phyloP scores from a whole-genome alignment of 2,329 filamentous ascomycete genomes.

The Diplodia seriata region DNA sequence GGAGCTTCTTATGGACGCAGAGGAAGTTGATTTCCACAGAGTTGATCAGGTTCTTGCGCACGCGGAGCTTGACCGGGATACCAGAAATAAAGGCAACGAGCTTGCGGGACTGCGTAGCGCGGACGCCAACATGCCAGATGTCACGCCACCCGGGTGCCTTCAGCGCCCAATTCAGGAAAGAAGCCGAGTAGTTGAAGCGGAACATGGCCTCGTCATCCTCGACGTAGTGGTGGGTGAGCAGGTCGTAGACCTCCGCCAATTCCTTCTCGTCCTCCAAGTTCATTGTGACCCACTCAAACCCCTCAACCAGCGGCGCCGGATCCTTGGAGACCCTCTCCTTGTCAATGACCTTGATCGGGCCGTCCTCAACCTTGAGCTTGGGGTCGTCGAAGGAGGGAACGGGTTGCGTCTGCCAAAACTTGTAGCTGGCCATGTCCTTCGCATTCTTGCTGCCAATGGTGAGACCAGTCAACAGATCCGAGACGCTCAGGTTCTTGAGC shows the following conservation, averaged over 20 bases:
- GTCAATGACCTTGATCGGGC: conserved; percentile 81
- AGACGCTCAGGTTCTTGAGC: conserved; percentile 68
- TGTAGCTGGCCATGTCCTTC: conserved; percentile 97
- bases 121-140: conserved; percentile 94
- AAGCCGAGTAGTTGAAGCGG: conserved; percentile 91
- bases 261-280: conserved; percentile 79
- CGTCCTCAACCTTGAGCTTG: conserved; percentile 67
- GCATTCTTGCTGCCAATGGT: conserved; percentile 83
- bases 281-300: conserved; percentile 94
- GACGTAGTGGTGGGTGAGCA: conserved; percentile 93
- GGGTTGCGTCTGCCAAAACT: conserved; percentile 98
- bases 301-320: conserved; percentile 72
- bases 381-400: conserved; percentile 77
- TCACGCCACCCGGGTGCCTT: conserved; percentile 93
- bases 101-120: conserved; percentile 80
- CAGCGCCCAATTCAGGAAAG: conserved; percentile 92
- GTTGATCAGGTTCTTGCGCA: conserved; percentile 76
- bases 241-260: conserved; percentile 87
- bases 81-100: conserved; percentile 96
- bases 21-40: conserved; percentile 98
- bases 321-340: conserved; percentile 80
- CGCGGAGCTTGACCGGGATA: conserved; percentile 81
- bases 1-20: conserved; percentile 96
- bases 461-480: conserved; percentile 76
- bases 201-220: conserved; percentile 98